phyloP scores from a whole-genome alignment of 345 rosid genomes.

The Gossypium thurberi region DNA sequence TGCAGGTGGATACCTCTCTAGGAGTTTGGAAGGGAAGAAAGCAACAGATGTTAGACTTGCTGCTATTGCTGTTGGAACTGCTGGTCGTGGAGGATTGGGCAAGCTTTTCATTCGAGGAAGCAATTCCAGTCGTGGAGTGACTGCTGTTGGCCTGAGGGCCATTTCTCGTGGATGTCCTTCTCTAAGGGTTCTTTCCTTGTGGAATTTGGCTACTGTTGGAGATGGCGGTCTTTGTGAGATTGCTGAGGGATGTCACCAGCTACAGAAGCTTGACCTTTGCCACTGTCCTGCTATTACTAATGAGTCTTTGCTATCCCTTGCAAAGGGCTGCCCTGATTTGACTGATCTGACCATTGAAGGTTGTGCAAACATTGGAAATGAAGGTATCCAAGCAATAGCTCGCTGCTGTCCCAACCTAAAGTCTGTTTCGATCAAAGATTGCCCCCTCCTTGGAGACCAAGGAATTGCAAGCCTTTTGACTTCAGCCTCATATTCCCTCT shows the following conservation, averaged over 20 bases:
- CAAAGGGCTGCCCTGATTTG: conserved; percentile 67
- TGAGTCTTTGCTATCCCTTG: conserved; percentile 54
- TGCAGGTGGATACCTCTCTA: conserved; percentile 60
- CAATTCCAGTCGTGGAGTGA: conserved; percentile 42
- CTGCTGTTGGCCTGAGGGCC: conserved; percentile 62
- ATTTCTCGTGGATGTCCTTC: conserved; percentile 78
- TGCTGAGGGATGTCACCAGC: conserved; percentile 60
- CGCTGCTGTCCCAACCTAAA: conserved; percentile 52
- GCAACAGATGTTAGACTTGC: conserved; percentile 86
- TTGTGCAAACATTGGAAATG: conserved; percentile 72
- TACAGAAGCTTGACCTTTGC: conserved; percentile 76
- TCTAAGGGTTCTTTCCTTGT: conserved; percentile 61
- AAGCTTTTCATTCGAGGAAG: conserved; percentile 61
- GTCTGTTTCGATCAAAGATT: conserved; percentile 63
- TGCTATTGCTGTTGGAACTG: conserved; percentile 81
- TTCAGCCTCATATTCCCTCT: conserved; percentile 36
- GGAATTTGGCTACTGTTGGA: conserved; percentile 55
- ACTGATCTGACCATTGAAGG: conserved; percentile 64
- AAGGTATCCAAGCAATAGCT: conserved; percentile 65
- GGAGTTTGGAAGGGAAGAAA: conserved; percentile 83
- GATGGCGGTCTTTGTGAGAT: conserved; percentile 71
- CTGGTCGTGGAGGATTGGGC: conserved; percentile 75
- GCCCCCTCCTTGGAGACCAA: conserved; percentile 82
- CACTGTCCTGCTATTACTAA: conserved; percentile 59
- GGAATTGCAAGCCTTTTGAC: conserved; percentile 65